A percentile compares a stretch with the other conserved stretches of the same genome.
These are phyloP conservation scores for Penicillium sp. DNA, from an alignment of 2,329 filamentous ascomycete species.

Conservation along the genomic window DNA sequence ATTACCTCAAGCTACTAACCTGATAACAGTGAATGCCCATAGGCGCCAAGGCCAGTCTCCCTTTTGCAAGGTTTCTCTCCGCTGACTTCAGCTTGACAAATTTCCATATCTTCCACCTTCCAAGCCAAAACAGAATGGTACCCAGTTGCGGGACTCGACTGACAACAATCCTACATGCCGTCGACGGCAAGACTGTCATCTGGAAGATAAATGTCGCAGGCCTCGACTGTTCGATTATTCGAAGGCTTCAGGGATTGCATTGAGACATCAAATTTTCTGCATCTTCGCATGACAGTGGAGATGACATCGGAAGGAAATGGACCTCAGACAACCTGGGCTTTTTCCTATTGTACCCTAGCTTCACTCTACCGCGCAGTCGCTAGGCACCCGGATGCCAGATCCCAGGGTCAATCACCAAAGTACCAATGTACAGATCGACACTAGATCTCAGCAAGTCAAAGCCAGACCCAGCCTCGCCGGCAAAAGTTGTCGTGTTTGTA, in stretches of 20 bases:
- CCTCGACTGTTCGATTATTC: slow-evolving; percentile 1
- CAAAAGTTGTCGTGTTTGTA: slow-evolving; percentile 6
- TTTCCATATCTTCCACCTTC: background rate
- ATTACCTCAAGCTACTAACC: background rate
- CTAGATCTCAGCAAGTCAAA: slow-evolving; percentile 10
- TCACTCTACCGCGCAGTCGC: background rate
- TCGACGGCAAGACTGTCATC: background rate
- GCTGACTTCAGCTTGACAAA: background rate
- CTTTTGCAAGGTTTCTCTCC: background rate
- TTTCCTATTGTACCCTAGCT: background rate
- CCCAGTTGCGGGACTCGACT: background rate
- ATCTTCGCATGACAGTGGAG: slow-evolving; percentile 3
- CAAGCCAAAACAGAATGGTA: background rate
- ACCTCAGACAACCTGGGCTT: background rate
- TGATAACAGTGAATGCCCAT: background rate
- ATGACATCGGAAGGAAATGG: slow-evolving; percentile 6
- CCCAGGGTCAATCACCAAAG: slow-evolving; percentile 2
- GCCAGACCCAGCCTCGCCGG: slow-evolving; percentile 2
- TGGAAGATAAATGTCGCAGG: background rate
- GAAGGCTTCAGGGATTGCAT: background rate
- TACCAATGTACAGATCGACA: slow-evolving; percentile 13
- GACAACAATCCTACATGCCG: background rate
- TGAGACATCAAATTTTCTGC: slow-evolving; percentile 1
- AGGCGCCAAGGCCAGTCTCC: no score
- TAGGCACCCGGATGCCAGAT: slow-evolving; percentile 3